phyloP scores from a whole-genome alignment of 345 rosid species.

The Arabis alpina region DNA sequence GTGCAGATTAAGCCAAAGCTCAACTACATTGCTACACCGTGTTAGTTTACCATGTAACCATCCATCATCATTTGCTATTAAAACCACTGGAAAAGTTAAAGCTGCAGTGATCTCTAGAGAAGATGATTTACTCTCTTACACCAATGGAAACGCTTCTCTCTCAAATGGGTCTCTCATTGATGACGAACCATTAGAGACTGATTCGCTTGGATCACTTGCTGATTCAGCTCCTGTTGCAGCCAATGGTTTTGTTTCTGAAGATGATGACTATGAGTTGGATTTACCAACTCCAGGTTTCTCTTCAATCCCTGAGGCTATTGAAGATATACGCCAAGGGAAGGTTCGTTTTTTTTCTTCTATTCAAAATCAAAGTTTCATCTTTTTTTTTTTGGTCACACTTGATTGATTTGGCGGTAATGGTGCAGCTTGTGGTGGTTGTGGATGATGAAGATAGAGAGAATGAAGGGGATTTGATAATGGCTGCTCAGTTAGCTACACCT shows the following conservation, averaged over 20 bases:
- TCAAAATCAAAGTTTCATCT: neutral
- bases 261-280: conserved; percentile 76
- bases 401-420: conserved; percentile 20
- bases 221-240: conserved; percentile 46
- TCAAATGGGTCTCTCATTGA: conserved; percentile 37
- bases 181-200: conserved; percentile 44
- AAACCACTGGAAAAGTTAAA: conserved; percentile 48
- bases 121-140: conserved; percentile 58
- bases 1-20: conserved; percentile 50
- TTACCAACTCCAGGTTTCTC: conserved; percentile 72
- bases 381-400: no score
- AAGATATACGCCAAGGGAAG: conserved; percentile 93
- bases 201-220: conserved; percentile 54
- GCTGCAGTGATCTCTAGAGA: conserved; percentile 64
- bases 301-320: conserved; percentile 82
- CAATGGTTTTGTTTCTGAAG: conserved; percentile 52
- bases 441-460: conserved; percentile 97
- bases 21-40: conserved; percentile 45
- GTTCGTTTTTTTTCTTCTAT: conserved; percentile 45
- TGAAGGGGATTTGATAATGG: conserved; percentile 93
- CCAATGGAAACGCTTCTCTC: conserved; percentile 44
- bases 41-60: conserved; percentile 44
- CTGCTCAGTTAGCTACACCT: conserved; percentile 81
- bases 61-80: conserved; percentile 40
- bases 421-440: conserved; percentile 88